Percentiles rank a stretch among this genome's conserved stretches.
These are phyloP conservation scores for Stenocarpella maydis DNA, from an alignment of 2,329 filamentous ascomycete species.

Conservation along the genomic window DNA sequence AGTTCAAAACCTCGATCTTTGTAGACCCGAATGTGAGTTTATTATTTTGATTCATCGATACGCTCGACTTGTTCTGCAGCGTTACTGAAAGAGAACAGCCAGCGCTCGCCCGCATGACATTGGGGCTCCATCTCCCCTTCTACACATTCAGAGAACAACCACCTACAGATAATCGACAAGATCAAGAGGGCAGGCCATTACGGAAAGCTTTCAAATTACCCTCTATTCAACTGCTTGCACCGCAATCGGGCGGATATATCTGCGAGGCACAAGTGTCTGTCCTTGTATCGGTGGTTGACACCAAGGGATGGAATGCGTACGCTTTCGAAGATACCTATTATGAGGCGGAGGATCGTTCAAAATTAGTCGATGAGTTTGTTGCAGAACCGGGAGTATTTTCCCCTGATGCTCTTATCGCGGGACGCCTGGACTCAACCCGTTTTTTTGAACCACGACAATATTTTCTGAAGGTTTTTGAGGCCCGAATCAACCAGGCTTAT, in stretches of 20 bases:
- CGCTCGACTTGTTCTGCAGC: too few species aligned
- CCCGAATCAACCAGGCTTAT: not conserved
- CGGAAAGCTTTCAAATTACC: not conserved
- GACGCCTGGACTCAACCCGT: not conserved
- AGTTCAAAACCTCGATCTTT: not conserved
- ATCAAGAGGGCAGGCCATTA: not conserved
- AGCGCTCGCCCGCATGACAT: not conserved
- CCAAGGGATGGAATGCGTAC: not conserved
- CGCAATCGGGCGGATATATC: not conserved
- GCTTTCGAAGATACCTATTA: constrained; percentile 6
- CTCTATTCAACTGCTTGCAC: not conserved
- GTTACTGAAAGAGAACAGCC: too few species aligned
- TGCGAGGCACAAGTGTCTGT: constrained; percentile 11
- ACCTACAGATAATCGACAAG: not conserved
- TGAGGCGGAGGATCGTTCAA: not conserved
- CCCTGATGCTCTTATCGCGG: not conserved
- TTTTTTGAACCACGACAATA: not conserved
- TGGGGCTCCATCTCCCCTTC: not conserved
- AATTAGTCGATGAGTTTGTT: not conserved
- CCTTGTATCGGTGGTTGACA: not conserved
- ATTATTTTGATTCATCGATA: too few species aligned
- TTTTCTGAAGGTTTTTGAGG: not conserved
- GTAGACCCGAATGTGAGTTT: not conserved
- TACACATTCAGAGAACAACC: not conserved
- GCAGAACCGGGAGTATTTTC: not conserved